Evolutionary conservation across 1,284 basidiomycete genomes (phyloP).

Genomic region (Porphyrellus sp.): DNA sequence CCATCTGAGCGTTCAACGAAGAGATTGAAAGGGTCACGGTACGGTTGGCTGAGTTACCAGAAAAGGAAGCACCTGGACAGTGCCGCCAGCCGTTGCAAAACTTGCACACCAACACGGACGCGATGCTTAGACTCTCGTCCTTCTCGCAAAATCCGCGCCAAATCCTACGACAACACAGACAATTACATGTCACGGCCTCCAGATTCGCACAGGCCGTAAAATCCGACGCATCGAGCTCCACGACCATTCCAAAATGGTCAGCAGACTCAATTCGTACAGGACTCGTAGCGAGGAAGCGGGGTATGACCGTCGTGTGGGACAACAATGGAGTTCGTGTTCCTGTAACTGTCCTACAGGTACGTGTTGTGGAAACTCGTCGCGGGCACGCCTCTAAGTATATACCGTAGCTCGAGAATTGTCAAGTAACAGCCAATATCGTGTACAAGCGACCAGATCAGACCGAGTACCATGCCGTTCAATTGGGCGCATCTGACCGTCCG

Average conservation of each 20-base stretch:
- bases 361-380: constrained; percentile 24
- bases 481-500: constrained; percentile 74
- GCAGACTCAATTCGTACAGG: constrained; percentile 88
- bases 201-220: constrained; percentile 36
- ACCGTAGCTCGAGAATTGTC: constrained; percentile 74
- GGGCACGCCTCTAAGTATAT: constrained; percentile 10
- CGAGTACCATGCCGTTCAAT: constrained; percentile 83
- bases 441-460: constrained; percentile 61
- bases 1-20: constrained; percentile 44
- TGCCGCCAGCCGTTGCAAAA: background rate
- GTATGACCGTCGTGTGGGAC: constrained; percentile 95
- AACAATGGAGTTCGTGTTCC: constrained; percentile 84
- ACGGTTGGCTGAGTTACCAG: background rate
- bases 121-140: constrained; percentile 55
- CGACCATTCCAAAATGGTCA: constrained; percentile 64
- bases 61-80: constrained; percentile 21
- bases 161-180: constrained; percentile 37
- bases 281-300: constrained; percentile 92
- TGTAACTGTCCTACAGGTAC: constrained; percentile 92
- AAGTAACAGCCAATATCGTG: constrained; percentile 75
- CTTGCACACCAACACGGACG: constrained; percentile 18
- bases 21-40: background rate
- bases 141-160: constrained; percentile 37
- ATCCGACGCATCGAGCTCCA: constrained; percentile 26
- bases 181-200: constrained; percentile 39